Percentiles rank a stretch among this genome's conserved stretches.
phyloP scores from a whole-genome alignment of 2,329 filamentous ascomycete genomes.

The Madurella fahalii region DNA sequence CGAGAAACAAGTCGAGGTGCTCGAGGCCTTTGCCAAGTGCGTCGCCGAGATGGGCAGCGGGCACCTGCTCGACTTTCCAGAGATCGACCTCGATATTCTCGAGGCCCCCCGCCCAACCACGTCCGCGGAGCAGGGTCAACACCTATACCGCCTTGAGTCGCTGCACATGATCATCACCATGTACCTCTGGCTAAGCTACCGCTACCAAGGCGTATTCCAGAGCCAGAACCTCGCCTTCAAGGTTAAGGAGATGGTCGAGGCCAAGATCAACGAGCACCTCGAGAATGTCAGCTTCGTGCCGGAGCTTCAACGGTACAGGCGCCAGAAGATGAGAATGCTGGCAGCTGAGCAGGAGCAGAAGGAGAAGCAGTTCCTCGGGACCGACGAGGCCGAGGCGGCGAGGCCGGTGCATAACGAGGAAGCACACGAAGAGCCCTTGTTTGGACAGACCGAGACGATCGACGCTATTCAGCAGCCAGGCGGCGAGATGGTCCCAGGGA shows the following conservation, averaged over 20 bases:
- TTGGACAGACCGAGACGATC: conserved; percentile 24
- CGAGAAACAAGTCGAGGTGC: conserved; percentile 40
- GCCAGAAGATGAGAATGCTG: conserved; percentile 26
- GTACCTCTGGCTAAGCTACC: conserved; percentile 91
- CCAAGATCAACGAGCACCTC: conserved; percentile 64
- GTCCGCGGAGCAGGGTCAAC: conserved; percentile 40
- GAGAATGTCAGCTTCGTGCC: conserved; percentile 50
- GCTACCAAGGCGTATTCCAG: conserved; percentile 75
- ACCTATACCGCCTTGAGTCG: conserved; percentile 66
- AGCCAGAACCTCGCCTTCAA: conserved; percentile 73
- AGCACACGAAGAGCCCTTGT: conserved; percentile 35
- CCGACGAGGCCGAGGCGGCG: conserved; percentile 17
- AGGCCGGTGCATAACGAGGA: conserved; percentile 13
- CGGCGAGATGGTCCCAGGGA: background rate
- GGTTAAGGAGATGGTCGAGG: conserved; percentile 72
- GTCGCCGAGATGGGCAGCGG: conserved; percentile 66
- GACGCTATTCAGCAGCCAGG: background rate
- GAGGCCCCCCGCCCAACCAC: conserved; percentile 50
- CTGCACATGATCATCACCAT: conserved; percentile 79
- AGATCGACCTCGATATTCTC: conserved; percentile 69
- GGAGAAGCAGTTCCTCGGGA: conserved; percentile 24
- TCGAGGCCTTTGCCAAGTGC: conserved; percentile 63
- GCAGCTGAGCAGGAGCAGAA: conserved; percentile 17
- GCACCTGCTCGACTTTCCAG: conserved; percentile 64
- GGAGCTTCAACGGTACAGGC: conserved; percentile 30